Conservation (phyloP, 371 early-diverging fungal species). For the Entomophthora muscae region DNA sequence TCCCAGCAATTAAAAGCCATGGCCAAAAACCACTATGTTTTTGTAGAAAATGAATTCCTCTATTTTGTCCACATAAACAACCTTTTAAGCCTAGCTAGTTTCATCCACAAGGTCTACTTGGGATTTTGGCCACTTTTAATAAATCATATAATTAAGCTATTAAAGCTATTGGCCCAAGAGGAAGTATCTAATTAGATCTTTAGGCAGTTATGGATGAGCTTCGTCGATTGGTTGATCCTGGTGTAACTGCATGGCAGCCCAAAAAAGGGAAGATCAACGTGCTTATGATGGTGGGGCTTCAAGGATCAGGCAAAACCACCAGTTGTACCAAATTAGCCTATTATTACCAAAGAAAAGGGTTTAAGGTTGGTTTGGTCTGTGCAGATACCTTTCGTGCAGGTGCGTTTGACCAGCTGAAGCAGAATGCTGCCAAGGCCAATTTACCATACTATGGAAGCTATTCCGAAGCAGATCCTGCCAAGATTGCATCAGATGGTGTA, state of each 20-base stretch:
- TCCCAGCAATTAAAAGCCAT: no score
- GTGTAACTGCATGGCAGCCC: conserved; percentile 74
- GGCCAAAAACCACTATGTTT: no score
- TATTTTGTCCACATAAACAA: no score
- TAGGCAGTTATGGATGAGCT: conserved; percentile 93
- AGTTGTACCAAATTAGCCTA: conserved; percentile 97
- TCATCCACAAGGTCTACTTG: no score
- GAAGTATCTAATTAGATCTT: no score
- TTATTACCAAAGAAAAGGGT: conserved; percentile 94
- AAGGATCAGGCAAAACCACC: conserved; percentile 99
- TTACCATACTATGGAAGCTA: conserved; percentile 96
- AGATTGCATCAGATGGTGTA: conserved; percentile 90
- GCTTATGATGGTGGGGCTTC: conserved; percentile 99
- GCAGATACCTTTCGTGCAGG: conserved; percentile 99
- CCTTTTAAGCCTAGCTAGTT: no score
- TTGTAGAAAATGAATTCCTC: no score
- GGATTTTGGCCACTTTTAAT: no score
- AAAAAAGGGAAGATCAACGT: conserved; percentile 71
- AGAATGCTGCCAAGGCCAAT: conserved; percentile 96
- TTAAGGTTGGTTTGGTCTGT: conserved; percentile 94
- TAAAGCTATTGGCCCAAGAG: no score
- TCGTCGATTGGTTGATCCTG: conserved; percentile 86
- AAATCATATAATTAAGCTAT: no score
- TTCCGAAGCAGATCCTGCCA: conserved; percentile 89
- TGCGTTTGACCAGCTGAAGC: conserved; percentile 99